Evolutionary conservation across 1,284 basidiomycete genomes (phyloP).

Genomic region (Irpex sp.): DNA sequence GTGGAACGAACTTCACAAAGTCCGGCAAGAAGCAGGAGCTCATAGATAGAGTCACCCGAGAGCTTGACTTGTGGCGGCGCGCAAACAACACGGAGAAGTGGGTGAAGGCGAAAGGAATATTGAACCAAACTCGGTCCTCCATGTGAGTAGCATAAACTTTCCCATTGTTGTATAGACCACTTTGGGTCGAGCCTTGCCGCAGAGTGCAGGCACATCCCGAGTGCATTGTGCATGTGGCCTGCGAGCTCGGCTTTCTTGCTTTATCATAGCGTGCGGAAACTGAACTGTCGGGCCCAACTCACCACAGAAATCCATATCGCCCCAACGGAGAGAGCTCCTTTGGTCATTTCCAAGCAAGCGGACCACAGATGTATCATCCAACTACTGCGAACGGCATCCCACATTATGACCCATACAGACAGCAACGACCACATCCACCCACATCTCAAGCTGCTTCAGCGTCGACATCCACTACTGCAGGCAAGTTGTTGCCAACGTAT

Average conservation of each 20-base stretch:
- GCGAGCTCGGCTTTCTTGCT: not conserved
- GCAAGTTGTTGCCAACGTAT: constrained; percentile 19
- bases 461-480: constrained; percentile 30
- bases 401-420: constrained; percentile 64
- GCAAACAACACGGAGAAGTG: constrained; percentile 57
- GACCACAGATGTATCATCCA: not conserved
- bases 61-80: constrained; percentile 58
- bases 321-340: not conserved
- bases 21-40: constrained; percentile 84
- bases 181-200: not conserved
- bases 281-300: constrained; percentile 6
- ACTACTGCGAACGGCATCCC: constrained; percentile 20
- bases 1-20: constrained; percentile 61
- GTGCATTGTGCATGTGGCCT: not conserved
- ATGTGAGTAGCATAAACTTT: constrained; percentile 43
- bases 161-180: not conserved
- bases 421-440: constrained; percentile 43
- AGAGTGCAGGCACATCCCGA: not conserved
- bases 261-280: not conserved
- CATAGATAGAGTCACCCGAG: constrained; percentile 62
- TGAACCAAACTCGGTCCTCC: constrained; percentile 57
- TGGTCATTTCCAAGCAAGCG: not conserved
- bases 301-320: constrained; percentile 5
- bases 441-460: constrained; percentile 23
- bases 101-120: constrained; percentile 58